phyloP scores from a whole-genome alignment of 2,329 filamentous ascomycete genomes.

The Penicillium sp. region DNA sequence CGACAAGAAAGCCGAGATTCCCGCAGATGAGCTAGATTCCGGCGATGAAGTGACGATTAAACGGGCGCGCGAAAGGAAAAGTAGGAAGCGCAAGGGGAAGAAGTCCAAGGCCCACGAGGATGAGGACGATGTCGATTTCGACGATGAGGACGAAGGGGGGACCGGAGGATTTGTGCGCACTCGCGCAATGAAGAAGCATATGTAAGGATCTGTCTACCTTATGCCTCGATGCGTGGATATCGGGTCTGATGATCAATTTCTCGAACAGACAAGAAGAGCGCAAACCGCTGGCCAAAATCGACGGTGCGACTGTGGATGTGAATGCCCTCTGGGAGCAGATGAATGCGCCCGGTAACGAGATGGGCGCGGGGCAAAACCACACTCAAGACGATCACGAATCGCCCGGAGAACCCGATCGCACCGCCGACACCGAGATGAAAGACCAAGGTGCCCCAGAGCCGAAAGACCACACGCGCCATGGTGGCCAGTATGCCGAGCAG shows the following conservation, averaged over 20 bases:
- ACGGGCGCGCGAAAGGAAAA: conserved; percentile 44
- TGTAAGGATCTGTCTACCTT: conserved; percentile 35
- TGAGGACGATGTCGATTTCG: conserved; percentile 39
- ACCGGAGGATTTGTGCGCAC: conserved; percentile 54
- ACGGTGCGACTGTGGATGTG: conserved; percentile 55
- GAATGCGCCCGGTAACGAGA: conserved; percentile 37
- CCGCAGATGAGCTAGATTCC: conserved; percentile 49
- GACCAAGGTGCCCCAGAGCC: conserved; percentile 12
- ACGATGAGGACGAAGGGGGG: conserved; percentile 44
- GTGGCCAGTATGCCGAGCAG: conserved; percentile 36
- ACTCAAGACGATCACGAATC: conserved; percentile 16
- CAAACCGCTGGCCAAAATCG: conserved; percentile 47
- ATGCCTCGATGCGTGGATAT: not conserved
- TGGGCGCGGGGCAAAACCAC: conserved; percentile 13
- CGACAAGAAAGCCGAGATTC: conserved; percentile 22
- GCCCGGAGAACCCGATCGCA: conserved; percentile 9
- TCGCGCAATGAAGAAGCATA: conserved; percentile 51
- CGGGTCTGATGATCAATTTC: not conserved
- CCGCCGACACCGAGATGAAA: conserved; percentile 17
- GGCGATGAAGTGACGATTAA: conserved; percentile 57
- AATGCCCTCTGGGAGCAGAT: conserved; percentile 55
- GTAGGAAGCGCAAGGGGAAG: conserved; percentile 40
- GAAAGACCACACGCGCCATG: conserved; percentile 10
- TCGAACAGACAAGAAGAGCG: conserved; percentile 46
- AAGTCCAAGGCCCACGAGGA: conserved; percentile 33